Conservation (phyloP, 1,139 yeast species). For the Pichia sp. region DNA sequence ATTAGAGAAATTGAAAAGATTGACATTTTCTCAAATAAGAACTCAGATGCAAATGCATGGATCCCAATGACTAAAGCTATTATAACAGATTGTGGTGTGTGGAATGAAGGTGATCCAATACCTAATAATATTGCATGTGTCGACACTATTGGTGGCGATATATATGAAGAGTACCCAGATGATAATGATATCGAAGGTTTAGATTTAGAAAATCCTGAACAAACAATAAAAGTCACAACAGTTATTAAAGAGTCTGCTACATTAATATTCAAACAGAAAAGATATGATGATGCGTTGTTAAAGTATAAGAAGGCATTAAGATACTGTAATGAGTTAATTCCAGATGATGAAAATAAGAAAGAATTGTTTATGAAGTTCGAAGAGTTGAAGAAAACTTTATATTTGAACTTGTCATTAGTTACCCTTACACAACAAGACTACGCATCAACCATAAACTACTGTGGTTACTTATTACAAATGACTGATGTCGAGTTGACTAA, state of each 20-base stretch:
- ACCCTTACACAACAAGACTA: conserved; percentile 48
- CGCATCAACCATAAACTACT: conserved; percentile 47
- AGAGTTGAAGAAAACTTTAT: conserved; percentile 58
- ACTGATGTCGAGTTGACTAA: conserved; percentile 30
- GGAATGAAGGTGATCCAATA: conserved; percentile 50
- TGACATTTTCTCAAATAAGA: conserved; percentile 30
- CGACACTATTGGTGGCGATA: conserved; percentile 61
- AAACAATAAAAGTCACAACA: conserved; percentile 48
- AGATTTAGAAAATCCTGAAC: conserved; percentile 42
- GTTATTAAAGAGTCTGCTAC: conserved; percentile 69
- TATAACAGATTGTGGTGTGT: conserved; percentile 64
- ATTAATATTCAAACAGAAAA: conserved; percentile 51
- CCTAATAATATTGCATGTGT: conserved; percentile 66
- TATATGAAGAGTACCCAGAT: conserved; percentile 74
- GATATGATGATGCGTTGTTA: conserved; percentile 48
- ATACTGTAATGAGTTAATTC: conserved; percentile 68
- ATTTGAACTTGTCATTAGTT: conserved; percentile 57
- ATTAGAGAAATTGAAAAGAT: conserved; percentile 61
- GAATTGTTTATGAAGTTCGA: conserved; percentile 49
- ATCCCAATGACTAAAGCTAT: conserved; percentile 40
- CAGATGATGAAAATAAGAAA: conserved; percentile 65
- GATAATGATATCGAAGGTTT: conserved; percentile 58
- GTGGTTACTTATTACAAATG: conserved; percentile 55
- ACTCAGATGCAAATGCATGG: conserved; percentile 36
- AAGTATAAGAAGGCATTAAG: conserved; percentile 65